These are phyloP conservation scores for Pestalotiopsis sp. DNA, from an alignment of 2,329 filamentous ascomycete genomes.

Conservation along the genomic window DNA sequence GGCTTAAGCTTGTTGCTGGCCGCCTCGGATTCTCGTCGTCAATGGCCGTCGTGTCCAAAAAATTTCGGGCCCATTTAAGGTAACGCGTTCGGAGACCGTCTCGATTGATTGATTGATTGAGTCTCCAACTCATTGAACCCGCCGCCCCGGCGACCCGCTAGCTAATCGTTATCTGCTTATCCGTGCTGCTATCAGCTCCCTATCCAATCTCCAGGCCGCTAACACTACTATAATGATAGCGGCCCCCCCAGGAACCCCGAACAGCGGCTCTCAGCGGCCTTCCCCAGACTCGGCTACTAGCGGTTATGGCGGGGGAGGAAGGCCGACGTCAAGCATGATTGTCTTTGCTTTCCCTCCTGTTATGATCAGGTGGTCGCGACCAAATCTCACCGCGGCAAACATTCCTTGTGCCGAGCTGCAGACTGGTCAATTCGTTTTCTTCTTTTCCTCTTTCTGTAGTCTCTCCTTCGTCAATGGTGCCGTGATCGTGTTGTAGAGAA, in stretches of 20 bases:
- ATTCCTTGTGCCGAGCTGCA: conserved; percentile 9
- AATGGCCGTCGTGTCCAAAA: not conserved
- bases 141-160: not conserved
- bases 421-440: not conserved
- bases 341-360: not conserved
- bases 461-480: conserved; percentile 2
- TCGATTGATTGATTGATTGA: not conserved
- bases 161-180: not conserved
- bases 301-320: conserved; percentile 14
- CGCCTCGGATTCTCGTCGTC: not conserved
- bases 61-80: not conserved
- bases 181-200: not conserved
- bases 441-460: conserved; percentile 10
- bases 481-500: conserved; percentile 21
- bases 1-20: not conserved
- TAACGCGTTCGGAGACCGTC: not conserved
- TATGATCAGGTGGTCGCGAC: conserved; percentile 14
- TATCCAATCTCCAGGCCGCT: not conserved
- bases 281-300: conserved; percentile 19
- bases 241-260: not conserved
- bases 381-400: conserved; percentile 26
- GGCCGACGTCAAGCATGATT: not conserved
- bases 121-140: not conserved
- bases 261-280: conserved; percentile 16
- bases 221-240: not conserved